Percentiles rank a stretch among this genome's conserved stretches.
Evolutionary conservation across 768 basidiomycete genomes (phyloP).

Genomic region (Leucocoprinus sp.): DNA sequence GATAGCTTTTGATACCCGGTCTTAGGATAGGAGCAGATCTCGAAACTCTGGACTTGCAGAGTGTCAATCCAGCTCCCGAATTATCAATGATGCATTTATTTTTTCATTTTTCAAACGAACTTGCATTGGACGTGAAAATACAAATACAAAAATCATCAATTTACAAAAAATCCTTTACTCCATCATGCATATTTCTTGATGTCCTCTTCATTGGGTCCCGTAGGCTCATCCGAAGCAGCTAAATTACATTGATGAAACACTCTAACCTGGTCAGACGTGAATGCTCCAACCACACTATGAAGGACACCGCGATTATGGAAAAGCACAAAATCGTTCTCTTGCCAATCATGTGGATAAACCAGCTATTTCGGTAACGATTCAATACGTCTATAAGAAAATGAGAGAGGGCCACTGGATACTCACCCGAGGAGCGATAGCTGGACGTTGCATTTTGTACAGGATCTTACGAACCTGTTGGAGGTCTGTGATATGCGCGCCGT

Average conservation of each 20-base stretch:
- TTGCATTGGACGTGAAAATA: no score
- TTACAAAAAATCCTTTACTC: no score
- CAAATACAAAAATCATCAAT: neutral
- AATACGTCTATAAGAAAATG: neutral
- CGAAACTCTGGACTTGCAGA: no score
- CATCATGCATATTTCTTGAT: conserved; percentile 48
- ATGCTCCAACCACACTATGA: conserved; percentile 76
- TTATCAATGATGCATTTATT: no score
- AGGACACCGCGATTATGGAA: conserved; percentile 84
- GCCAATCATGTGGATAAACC: conserved; percentile 88
- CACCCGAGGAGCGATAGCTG: conserved; percentile 76
- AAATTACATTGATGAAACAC: conserved; percentile 85
- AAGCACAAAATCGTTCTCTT: conserved; percentile 61
- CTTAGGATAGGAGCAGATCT: no score
- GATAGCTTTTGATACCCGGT: no score
- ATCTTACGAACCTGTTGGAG: conserved; percentile 64
- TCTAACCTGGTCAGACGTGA: conserved; percentile 57
- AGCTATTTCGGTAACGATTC: conserved; percentile 30
- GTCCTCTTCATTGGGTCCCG: conserved; percentile 62
- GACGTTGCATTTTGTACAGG: conserved; percentile 81
- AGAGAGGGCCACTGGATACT: conserved; percentile 20
- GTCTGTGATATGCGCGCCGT: conserved; percentile 71
- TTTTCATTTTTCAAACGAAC: no score
- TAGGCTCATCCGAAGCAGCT: conserved; percentile 68
- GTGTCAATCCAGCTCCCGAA: no score